Base-by-base conservation (phyloP, 2,329 filamentous ascomycete genomes). In the Coniochaeta sp. region DNA sequence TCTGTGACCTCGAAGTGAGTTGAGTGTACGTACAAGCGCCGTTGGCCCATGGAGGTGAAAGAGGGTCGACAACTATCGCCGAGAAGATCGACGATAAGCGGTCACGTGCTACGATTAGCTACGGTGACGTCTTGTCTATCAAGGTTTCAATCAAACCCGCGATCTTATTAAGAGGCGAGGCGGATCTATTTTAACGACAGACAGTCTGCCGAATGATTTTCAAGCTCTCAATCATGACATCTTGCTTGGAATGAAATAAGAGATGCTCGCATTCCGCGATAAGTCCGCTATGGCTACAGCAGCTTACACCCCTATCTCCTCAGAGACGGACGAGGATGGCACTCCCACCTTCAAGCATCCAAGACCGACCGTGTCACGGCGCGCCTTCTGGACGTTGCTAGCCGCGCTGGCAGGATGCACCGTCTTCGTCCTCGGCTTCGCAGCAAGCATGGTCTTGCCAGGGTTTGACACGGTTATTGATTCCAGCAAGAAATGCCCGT, bases 401-500 rank as follows among this genome's bases (percentile, higher is more conserved):
- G 56, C 17, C 6, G 56, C 36, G 8, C 26, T 58, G 38, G 56
- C 22, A 19, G 38, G 34, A 22, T 58, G 56, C 56, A 28, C 33
- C 14, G 4, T 58, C 6, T 34, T 58, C 36, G 22, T 40, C 19
- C 33, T 58, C 11, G 54, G 31, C 16, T 34, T 44, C 33, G 56
- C 38, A 9, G 22, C 36, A n/a, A 31, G 26, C 56, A 43, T 58
- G 26, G 34, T 40, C 56, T 22, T 43, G 19, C 56, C 56, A 19
- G 56, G 19, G 36, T 34, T 36, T n/a, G 31, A 34, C n/a, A 26
- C n/a, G n/a, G n/a, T 28, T 16, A n/a, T 31, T 31, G 33, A 24
- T 16, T 22, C 22, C 17, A 12, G 26, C 26, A 43, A 61, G 22
- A 43, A 60, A 38, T 72, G 73, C 60, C 69, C 70, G 47, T 73